Evolutionary conservation across 257 asterid species (phyloP).

Genomic region (Apocynum venetum): DNA sequence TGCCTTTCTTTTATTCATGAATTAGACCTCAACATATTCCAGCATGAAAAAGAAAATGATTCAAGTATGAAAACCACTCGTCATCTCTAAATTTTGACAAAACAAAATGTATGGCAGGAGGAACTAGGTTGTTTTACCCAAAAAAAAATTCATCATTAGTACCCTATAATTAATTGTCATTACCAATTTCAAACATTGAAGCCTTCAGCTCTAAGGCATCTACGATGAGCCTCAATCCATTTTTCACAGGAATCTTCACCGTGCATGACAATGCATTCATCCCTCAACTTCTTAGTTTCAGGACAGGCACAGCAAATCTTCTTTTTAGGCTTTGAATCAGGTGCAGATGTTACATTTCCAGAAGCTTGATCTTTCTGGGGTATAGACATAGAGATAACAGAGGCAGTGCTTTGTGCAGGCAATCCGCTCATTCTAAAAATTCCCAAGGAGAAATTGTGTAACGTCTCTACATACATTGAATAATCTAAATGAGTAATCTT

Average conservation of each 20-base stretch:
- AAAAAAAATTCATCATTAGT: not conserved
- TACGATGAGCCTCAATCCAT: slow-evolving; percentile 78
- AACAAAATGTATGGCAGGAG: not conserved
- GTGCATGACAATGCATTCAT: slow-evolving; percentile 77
- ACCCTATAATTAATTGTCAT: not conserved
- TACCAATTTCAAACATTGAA: slow-evolving; percentile 52
- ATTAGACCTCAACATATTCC: not conserved
- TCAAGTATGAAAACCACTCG: not conserved
- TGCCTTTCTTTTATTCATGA: not conserved
- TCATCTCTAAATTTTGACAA: not conserved
- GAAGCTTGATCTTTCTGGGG: slow-evolving; percentile 41
- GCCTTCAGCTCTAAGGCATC: slow-evolving; percentile 90
- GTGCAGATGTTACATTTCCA: slow-evolving; percentile 23
- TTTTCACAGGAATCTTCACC: slow-evolving; percentile 78
- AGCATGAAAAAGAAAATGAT: not conserved
- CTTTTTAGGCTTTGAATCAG: slow-evolving; percentile 77
- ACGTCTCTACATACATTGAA: not conserved
- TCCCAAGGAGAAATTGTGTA: slow-evolving; percentile 4
- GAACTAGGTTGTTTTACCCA: not conserved
- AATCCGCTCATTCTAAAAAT: slow-evolving; percentile 46
- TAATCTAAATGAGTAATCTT: not conserved
- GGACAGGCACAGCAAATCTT: slow-evolving; percentile 97
- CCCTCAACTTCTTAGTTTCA: slow-evolving; percentile 78
- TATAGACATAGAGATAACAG: slow-evolving; percentile 37
- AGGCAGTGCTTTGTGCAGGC: slow-evolving; percentile 29